Base-by-base conservation (phyloP, 352 stramenopile species). In the Blastocystis sp. region DNA sequence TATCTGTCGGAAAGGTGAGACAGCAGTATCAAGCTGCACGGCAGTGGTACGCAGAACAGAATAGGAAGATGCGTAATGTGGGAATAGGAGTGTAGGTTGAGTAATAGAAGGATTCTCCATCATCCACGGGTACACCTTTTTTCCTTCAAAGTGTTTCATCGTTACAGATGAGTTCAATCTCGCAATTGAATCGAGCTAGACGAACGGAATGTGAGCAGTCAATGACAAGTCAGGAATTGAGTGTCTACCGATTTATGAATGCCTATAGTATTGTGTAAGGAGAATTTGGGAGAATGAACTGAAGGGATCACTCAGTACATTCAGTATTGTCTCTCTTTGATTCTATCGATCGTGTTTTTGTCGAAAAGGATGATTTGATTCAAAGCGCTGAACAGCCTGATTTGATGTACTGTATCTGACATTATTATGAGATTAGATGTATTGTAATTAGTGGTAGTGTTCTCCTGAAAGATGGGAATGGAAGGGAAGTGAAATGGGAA, bases 141-240 rank as follows among this genome's bases (percentile, higher is more conserved):
- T 84, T 84, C 24, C 48, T 84, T 30, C 73, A 84, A 30, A 84
- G 73, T 53, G 73, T 84, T 19, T 84, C 73, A 13, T 58, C 48
- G 1, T 27, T 84, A 35, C 73, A 84, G 53, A 84, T 84, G 73
- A 84, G 73, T 56, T 84, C 73, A 54, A 84, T 84, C 24, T 84
- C 73, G 2, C 73, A 84, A 48, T 66, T 84, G 73, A 84, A 68
- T 22, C 44, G 22, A 37, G 24, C 9, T 5, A 84, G 44, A 27
- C 51, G 40, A 48, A 62, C 27, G 30, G 51, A 53, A 44, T 30
- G 33, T 37, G 22, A 84, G 19, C 22, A 60, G 15, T 84, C 73
- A 5, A 40, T 84, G 6, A 66, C 42, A 15, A 37, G 53, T 22
- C 33, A 69, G 17, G 73, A 84, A 17, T 24, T 37, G 5, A n/a